A percentile compares a stretch with the other conserved stretches of the same genome.
Conservation (phyloP, 2,329 filamentous ascomycete species). For the Trichoderma sp. region DNA sequence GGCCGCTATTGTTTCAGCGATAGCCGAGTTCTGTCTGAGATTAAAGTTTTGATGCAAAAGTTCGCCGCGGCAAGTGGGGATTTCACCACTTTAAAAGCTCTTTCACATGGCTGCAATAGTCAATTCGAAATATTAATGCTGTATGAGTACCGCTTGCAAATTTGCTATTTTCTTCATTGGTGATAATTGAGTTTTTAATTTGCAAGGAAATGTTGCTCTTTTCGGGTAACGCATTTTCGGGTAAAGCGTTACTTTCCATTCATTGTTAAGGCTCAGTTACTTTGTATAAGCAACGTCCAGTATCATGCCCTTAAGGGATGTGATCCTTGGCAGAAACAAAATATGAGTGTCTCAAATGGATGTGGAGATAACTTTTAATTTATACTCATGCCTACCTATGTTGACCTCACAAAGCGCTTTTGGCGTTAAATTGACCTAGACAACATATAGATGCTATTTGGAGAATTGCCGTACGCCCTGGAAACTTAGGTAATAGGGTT, state of each 20-base stretch:
- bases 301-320: not conserved
- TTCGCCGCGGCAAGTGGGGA: not conserved
- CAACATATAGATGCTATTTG: not conserved
- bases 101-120: not conserved
- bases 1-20: not conserved
- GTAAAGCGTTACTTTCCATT: not conserved
- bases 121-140: not conserved
- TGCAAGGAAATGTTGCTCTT: not conserved
- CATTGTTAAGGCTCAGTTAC: not conserved
- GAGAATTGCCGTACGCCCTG: not conserved
- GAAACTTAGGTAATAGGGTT: not conserved
- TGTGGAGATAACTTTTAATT: not conserved
- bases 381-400: not conserved
- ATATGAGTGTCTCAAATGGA: not conserved
- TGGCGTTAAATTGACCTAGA: not conserved
- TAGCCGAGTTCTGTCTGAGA: not conserved
- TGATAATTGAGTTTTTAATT: not conserved
- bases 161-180: not conserved
- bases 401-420: not conserved
- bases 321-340: not conserved
- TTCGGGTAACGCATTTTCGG: too few species aligned
- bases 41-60: not conserved
- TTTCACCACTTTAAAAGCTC: not conserved
- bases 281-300: not conserved
- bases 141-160: not conserved